Evolutionary conservation across 2,329 filamentous ascomycete species (phyloP), one percentile per base, ranked within the genome.

Genomic region (Fusarium neocosmosporiellum): DNA sequence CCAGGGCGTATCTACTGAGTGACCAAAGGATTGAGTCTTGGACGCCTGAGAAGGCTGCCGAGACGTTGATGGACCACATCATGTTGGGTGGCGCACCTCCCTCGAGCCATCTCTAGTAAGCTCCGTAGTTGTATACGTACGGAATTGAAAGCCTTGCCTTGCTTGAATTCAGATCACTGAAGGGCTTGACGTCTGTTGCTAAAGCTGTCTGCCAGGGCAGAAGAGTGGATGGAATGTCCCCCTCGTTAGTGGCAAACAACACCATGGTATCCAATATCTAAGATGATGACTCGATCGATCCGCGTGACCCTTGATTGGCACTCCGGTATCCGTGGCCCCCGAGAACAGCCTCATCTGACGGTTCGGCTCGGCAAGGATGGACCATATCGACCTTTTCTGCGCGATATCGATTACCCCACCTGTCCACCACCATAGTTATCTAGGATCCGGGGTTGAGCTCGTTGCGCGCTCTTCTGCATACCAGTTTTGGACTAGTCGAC

Each of bases 41-140:
- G n/a, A 72, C 48, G 9, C 61, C 64, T 7, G 62, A 67, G 24
- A 69, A 61, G 33, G 66, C 71, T 6, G 66, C 66, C 2, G 63
- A 72, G 20, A 74, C 66, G 5, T 37, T 74, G 43, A 67, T 74
- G 63, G 69, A 74, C 3, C 66, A 74, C 22, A 60, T 74, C 48
- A 62, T 73, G 39, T 33, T 69, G 7, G 57, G 62, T 2, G 34
- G 62, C 8, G 33, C 27, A 14, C 27, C 61, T n/a, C 71, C 70
- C 2, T 24, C 57, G 4, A 74, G 65, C 7, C 62, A 59, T 39
- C 43, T 74, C 11, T 74, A 66, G 46, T 13, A 1, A 11, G 16
- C 37, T n/a, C 18, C n/a, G 36, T n/a, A 5, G 5, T n/a, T 39
- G 18, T 39, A 39, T 7, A 24, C 22, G 20, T 5, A 13, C 7